Percentiles rank a stretch among this genome's conserved stretches.
Evolutionary conservation across 768 basidiomycete genomes (phyloP).

Genomic region (Amanita subjunquillea): DNA sequence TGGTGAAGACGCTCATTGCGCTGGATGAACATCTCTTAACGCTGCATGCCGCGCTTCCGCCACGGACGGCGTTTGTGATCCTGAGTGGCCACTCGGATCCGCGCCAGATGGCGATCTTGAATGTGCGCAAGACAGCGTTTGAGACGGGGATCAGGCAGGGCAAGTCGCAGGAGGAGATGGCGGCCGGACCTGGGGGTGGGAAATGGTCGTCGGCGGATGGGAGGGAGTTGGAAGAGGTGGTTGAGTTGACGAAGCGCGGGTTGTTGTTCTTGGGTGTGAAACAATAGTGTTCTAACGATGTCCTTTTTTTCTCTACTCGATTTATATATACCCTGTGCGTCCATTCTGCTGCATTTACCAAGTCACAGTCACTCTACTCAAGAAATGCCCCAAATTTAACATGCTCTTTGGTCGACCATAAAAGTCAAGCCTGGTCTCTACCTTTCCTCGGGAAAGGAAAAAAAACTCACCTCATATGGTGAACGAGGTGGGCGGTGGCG

Average conservation of each 20-base stretch:
- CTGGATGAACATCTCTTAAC: constrained; percentile 53
- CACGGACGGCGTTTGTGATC: constrained; percentile 73
- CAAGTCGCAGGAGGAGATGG: constrained; percentile 40
- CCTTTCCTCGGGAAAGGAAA: no score
- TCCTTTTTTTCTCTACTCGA: no score
- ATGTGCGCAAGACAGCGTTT: constrained; percentile 60
- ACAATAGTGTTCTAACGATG: neutral
- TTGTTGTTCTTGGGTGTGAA: constrained; percentile 71
- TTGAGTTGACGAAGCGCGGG: constrained; percentile 72
- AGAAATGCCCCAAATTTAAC: no score
- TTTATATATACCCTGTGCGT: no score
- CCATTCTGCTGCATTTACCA: no score
- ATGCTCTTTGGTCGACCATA: no score
- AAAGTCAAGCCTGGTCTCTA: no score
- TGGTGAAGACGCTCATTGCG: constrained; percentile 27
- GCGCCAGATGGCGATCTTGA: constrained; percentile 64
- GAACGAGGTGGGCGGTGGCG: no score
- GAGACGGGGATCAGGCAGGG: constrained; percentile 53
- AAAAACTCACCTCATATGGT: no score
- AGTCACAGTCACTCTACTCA: no score
- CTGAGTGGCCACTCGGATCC: constrained; percentile 90
- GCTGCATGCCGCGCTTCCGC: constrained; percentile 62
- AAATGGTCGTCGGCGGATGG: constrained; percentile 75
- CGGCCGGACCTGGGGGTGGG: constrained; percentile 26
- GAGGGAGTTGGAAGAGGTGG: constrained; percentile 69